Percentiles rank a stretch among this genome's conserved stretches.
Evolutionary conservation across 441 rosid species (phyloP).

Genomic region (Erysimum cheiri): DNA sequence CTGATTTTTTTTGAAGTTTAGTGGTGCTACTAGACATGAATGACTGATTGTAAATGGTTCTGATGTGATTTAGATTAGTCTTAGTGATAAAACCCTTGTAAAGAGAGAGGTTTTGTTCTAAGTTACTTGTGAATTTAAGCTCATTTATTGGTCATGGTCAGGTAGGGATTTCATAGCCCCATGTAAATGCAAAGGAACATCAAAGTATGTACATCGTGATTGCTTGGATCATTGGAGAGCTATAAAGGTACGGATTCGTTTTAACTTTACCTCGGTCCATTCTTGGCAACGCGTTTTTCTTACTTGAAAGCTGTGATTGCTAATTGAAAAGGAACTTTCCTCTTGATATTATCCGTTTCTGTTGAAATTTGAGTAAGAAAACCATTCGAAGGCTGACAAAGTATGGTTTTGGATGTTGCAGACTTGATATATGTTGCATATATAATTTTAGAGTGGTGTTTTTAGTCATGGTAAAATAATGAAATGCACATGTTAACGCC

Average conservation of each 20-base stretch:
- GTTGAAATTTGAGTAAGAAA: constrained; percentile 1
- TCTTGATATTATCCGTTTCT: background rate
- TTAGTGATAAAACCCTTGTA: background rate
- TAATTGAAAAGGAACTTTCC: background rate
- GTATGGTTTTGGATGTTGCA: background rate
- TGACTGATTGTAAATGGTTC: background rate
- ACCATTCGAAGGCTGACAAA: background rate
- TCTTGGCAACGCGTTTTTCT: too few species aligned
- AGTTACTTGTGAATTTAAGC: constrained; percentile 20
- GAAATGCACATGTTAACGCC: background rate
- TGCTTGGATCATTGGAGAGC: constrained; percentile 99
- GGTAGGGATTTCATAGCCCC: constrained; percentile 99
- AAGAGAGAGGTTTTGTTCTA: constrained; percentile 10
- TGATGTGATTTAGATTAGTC: constrained; percentile 25
- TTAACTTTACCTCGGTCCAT: constrained; percentile 12
- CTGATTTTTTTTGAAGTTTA: background rate
- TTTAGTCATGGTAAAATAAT: constrained; percentile 3
- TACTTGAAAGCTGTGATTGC: too few species aligned
- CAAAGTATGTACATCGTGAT: constrained; percentile 96
- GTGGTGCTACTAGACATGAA: background rate
- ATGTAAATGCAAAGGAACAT: constrained; percentile 98
- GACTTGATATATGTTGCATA: constrained; percentile 7
- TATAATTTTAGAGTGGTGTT: background rate
- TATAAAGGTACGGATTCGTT: constrained; percentile 57
- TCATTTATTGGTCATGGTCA: constrained; percentile 45